Conservation (phyloP, 805 yeast genomes). For the Sugiyamaella chiloensis region DNA sequence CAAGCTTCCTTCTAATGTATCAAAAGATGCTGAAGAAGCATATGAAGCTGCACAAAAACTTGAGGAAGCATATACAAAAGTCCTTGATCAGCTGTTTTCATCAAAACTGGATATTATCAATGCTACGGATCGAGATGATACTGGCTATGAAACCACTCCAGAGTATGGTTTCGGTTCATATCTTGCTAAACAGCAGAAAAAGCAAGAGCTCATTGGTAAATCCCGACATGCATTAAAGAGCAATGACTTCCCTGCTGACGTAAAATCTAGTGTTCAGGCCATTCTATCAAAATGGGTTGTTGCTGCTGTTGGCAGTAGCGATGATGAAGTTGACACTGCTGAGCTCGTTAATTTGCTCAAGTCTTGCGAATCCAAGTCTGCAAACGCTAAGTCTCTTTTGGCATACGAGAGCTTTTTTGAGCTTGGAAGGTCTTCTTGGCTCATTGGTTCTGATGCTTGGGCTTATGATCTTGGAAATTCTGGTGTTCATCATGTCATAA, state of each 20-base stretch:
- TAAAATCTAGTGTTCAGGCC: constrained; percentile 50
- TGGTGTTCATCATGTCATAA: constrained; percentile 80
- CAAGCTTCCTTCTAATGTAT: constrained; percentile 23
- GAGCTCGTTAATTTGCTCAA: constrained; percentile 35
- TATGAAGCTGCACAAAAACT: constrained; percentile 48
- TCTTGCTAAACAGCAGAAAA: constrained; percentile 54
- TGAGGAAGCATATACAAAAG: constrained; percentile 74
- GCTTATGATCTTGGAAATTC: constrained; percentile 88
- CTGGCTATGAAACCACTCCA: constrained; percentile 56
- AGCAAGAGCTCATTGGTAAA: constrained; percentile 42
- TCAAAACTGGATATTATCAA: constrained; percentile 58
- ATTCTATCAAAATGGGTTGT: constrained; percentile 69
- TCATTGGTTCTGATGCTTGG: constrained; percentile 94
- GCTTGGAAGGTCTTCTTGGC: constrained; percentile 59
- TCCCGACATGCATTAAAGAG: constrained; percentile 42
- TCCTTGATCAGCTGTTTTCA: constrained; percentile 65
- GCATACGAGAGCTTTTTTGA: constrained; percentile 45
- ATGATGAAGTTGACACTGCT: constrained; percentile 32
- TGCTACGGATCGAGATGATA: constrained; percentile 43
- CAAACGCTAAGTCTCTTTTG: constrained; percentile 43
- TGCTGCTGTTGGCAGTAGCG: constrained; percentile 27
- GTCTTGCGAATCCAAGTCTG: constrained; percentile 36
- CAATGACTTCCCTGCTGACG: constrained; percentile 42
- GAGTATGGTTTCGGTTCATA: constrained; percentile 85
- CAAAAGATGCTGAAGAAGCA: constrained; percentile 35